Evolutionary conservation across 2,329 filamentous ascomycete species (phyloP).

Genomic region (Ampelomyces quisqualis): DNA sequence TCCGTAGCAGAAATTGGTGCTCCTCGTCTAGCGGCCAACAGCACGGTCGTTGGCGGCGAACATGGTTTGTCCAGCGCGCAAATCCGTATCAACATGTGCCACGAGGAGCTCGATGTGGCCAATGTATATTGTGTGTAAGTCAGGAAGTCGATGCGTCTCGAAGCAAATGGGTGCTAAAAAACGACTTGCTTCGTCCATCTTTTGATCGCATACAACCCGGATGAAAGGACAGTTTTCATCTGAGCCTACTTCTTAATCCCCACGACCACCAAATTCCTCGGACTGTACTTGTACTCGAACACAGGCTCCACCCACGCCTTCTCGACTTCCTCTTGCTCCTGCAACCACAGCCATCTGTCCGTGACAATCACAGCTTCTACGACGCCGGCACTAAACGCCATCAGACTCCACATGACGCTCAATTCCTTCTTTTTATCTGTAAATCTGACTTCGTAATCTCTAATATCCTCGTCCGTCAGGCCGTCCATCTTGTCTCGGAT

Average conservation of each 20-base stretch:
- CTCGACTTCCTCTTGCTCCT: slow-evolving; percentile 69
- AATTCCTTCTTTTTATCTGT: slow-evolving; percentile 73
- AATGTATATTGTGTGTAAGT: too few relatives aligned
- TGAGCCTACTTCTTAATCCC: slow-evolving; percentile 67
- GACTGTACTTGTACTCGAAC: slow-evolving; percentile 84
- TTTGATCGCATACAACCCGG: too few relatives aligned
- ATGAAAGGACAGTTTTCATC: background rate
- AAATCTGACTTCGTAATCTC: slow-evolving; percentile 67
- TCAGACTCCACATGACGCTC: slow-evolving; percentile 86
- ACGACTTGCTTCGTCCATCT: too few relatives aligned
- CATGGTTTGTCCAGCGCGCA: too few relatives aligned
- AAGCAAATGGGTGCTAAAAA: too few relatives aligned
- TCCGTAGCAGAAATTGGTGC: too few relatives aligned
- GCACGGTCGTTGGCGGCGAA: too few relatives aligned
- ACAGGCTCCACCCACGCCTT: slow-evolving; percentile 90
- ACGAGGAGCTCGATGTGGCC: too few relatives aligned
- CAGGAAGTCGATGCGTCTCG: too few relatives aligned
- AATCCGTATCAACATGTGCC: too few relatives aligned
- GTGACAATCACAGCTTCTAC: slow-evolving; percentile 88
- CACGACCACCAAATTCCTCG: slow-evolving; percentile 88
- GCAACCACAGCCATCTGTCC: slow-evolving; percentile 85
- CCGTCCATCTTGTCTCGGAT: slow-evolving; percentile 65
- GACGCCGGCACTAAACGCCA: slow-evolving; percentile 91
- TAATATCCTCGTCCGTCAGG: slow-evolving; percentile 75
- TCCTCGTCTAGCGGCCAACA: too few relatives aligned